Conservation (phyloP, 2,329 filamentous ascomycete species). For the Exophiala sp. region DNA sequence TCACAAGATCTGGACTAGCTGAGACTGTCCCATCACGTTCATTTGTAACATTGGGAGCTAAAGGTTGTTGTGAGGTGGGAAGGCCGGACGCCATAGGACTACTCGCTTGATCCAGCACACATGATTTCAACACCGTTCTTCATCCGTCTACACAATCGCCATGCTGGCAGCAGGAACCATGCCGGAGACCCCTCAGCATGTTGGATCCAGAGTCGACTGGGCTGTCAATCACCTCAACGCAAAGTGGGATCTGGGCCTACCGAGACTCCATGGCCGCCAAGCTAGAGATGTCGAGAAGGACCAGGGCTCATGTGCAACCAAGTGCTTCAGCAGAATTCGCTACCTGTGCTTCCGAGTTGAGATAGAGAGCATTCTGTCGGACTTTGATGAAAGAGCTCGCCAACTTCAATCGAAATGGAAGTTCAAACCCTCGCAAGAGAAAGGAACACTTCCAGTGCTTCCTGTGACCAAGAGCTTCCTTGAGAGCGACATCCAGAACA, state of each 20-base stretch:
- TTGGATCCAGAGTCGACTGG: conserved; percentile 18
- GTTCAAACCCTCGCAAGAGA: conserved; percentile 31
- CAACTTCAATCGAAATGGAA: conserved; percentile 25
- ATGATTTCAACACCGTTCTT: too few relatives aligned
- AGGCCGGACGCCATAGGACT: too few relatives aligned
- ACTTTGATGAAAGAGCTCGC: conserved; percentile 35
- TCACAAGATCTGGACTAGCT: too few relatives aligned
- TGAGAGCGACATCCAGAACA: conserved; percentile 9
- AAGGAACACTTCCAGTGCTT: conserved; percentile 28
- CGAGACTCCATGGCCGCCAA: conserved; percentile 22
- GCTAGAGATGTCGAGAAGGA: conserved; percentile 16
- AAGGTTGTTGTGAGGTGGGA: too few relatives aligned
- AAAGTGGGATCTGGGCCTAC: conserved; percentile 35
- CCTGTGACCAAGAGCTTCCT: conserved; percentile 24
- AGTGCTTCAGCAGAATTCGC: conserved; percentile 31
- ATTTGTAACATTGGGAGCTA: too few relatives aligned
- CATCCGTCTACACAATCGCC: too few relatives aligned
- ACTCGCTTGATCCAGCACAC: too few relatives aligned
- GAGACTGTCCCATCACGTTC: too few relatives aligned
- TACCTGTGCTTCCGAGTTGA: conserved; percentile 33
- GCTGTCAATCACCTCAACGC: conserved; percentile 36
- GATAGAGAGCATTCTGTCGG: conserved; percentile 28
- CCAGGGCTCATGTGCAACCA: conserved; percentile 21
- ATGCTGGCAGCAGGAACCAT: neutral
- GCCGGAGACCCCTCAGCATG: conserved; percentile 16